These are phyloP conservation scores for Oryza glaberrima DNA, from an alignment of 176 grass and related monocot genomes.

Conservation along the genomic window DNA sequence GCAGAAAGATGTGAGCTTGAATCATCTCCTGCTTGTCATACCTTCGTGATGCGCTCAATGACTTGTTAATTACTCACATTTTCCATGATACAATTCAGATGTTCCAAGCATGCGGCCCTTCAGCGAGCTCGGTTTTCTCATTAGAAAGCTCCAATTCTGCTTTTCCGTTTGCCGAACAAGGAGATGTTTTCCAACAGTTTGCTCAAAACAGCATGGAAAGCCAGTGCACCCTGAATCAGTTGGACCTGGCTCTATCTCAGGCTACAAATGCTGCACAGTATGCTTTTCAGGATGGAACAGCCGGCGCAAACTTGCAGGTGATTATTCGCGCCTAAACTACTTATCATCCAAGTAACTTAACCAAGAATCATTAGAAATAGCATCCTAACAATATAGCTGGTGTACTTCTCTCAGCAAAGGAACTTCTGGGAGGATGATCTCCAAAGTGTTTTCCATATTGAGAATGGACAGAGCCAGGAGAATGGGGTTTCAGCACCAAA, in stretches of 20 bases:
- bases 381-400: slow-evolving; percentile 10
- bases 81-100: slow-evolving; percentile 51
- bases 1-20: slow-evolving; percentile 75
- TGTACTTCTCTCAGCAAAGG: slow-evolving; percentile 60
- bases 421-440: slow-evolving; percentile 92
- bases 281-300: slow-evolving; percentile 55
- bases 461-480: slow-evolving; percentile 54
- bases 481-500: slow-evolving; percentile 51
- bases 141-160: slow-evolving; percentile 62
- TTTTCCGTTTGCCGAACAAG: slow-evolving; percentile 55
- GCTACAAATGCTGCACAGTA: slow-evolving; percentile 34
- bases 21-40: background rate
- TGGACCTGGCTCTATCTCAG: slow-evolving; percentile 58
- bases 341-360: background rate
- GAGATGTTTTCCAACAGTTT: slow-evolving; percentile 47
- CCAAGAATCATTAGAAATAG: background rate
- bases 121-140: slow-evolving; percentile 63
- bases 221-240: slow-evolving; percentile 50
- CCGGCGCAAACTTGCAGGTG: slow-evolving; percentile 68
- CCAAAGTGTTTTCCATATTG: slow-evolving; percentile 63
- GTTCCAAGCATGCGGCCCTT: slow-evolving; percentile 61
- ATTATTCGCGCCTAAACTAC: slow-evolving; percentile 42
- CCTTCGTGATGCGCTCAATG: background rate
- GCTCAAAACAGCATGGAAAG: slow-evolving; percentile 39
- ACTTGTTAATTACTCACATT: slow-evolving; percentile 12